phyloP scores from a whole-genome alignment of 1,284 basidiomycete species.

The Mixia osmundae region DNA sequence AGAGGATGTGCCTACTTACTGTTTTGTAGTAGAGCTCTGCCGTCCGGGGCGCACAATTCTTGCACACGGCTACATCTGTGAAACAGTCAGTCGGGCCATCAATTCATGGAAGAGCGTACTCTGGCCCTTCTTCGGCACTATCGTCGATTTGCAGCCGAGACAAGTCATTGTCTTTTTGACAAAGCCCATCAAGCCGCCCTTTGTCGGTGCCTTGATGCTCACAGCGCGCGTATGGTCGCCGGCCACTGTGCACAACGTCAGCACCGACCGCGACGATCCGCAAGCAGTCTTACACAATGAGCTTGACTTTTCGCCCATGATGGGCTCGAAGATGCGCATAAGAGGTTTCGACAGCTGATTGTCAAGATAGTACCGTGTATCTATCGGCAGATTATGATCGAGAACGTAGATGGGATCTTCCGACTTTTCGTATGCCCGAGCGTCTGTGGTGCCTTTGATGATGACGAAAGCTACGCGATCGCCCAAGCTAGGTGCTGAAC shows the following conservation, averaged over 20 bases:
- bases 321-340: conserved; percentile 92
- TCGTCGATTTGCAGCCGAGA: conserved; percentile 70
- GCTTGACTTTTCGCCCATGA: conserved; percentile 66
- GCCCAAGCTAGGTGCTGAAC: conserved; percentile 76
- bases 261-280: neutral
- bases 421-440: conserved; percentile 92
- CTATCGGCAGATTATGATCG: conserved; percentile 87
- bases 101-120: conserved; percentile 27
- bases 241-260: conserved; percentile 34
- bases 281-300: conserved; percentile 38
- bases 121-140: conserved; percentile 40
- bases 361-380: conserved; percentile 88
- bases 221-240: conserved; percentile 84
- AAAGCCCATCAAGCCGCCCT: conserved; percentile 91
- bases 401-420: conserved; percentile 88
- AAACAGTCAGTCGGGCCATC: neutral
- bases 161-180: conserved; percentile 82
- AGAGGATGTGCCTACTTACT: conserved; percentile 22
- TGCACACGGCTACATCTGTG: conserved; percentile 68
- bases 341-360: conserved; percentile 88
- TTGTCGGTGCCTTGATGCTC: conserved; percentile 58
- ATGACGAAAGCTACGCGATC: conserved; percentile 96
- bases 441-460: conserved; percentile 69
- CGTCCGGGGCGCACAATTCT: conserved; percentile 61
- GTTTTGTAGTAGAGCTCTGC: conserved; percentile 83